Base-by-base conservation (phyloP, 176 grass and related monocot species). In the Aegilops bicornis region DNA sequence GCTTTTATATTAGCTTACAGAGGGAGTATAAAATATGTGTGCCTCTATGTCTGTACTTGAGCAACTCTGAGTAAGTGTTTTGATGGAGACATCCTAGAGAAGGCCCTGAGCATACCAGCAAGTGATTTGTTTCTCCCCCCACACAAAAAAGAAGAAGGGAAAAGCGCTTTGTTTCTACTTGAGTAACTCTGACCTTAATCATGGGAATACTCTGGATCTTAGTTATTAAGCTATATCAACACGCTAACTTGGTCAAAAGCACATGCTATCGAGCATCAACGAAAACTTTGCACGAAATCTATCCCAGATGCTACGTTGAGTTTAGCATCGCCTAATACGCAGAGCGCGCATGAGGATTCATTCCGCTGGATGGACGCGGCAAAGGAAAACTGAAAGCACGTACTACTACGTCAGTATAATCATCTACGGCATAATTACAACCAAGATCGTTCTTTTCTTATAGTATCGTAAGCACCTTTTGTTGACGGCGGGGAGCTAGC, bases 161-260 rank as follows among this genome's bases (percentile, higher is more conserved):
- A 15, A 48, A 73, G 14, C 1, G 36, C 27, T 86, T 63, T 80
- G 27, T 77, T 45, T 45, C 39, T 45, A 43, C 39, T 7, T 33
- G 30, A 50, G 23, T 42, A 67, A 35, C 14, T 64, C 17, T 50
- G 37, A 43, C 20, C 78, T 40, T 27, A 19, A 40, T 29, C 19
- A 14, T 23, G 36, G 2, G 36, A 35, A 13, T 1, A 56, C 16
- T 56, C 50, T 56, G 50, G 2, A 56, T 56, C 50, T 19, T 56
- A 50, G 10, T 47, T 22, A 63, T 50, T 12, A 50, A 50, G 12
- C 47, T 0, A 14, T 29, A 60, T 27, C 74, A 54, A 37, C 62
- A 8, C 11, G 83, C 62, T 47, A 82, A 78, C 66, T 39, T 80
- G 24, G 79, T 74, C 56, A 79, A 90, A 78, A 86, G 31, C 64